Conservation (phyloP, 352 stramenopile species). For the Globisporangium lucens region DNA sequence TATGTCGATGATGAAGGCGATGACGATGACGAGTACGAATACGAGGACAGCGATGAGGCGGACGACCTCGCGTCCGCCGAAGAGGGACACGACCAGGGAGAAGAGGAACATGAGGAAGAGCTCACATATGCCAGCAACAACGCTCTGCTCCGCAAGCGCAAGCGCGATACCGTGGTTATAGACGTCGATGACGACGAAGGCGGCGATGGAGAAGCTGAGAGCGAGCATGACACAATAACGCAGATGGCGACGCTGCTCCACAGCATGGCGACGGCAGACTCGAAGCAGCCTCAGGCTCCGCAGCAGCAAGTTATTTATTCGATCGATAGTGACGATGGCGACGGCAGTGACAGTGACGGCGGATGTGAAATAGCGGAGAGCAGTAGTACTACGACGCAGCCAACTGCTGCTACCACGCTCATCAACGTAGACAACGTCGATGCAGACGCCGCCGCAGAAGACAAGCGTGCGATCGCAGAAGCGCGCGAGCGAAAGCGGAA, state of each 20-base stretch:
- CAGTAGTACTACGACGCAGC: not conserved
- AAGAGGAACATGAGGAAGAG: not conserved
- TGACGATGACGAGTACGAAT: constrained; percentile 16
- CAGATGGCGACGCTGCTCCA: not conserved
- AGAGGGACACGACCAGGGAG: not conserved
- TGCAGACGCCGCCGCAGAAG: not conserved
- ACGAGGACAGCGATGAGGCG: not conserved
- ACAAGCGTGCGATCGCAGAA: not conserved
- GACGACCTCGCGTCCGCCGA: not conserved
- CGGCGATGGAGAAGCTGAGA: not conserved
- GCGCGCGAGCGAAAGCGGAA: not conserved
- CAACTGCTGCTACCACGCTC: not conserved
- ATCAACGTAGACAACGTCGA: not conserved
- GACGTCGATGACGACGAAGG: not conserved
- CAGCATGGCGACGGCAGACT: not conserved
- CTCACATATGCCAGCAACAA: not conserved
- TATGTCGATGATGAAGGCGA: not conserved
- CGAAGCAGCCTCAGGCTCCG: constrained; percentile 5
- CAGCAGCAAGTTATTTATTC: constrained; percentile 24
- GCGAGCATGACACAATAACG: not conserved
- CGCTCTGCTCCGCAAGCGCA: not conserved
- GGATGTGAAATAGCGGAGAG: constrained; percentile 10
- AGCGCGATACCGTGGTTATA: not conserved
- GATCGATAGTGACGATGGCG: constrained; percentile 35
- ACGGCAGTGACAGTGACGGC: constrained; percentile 9